phyloP scores from a whole-genome alignment of 192 early-diverging fungal species.

The Obelidium mucronatum region DNA sequence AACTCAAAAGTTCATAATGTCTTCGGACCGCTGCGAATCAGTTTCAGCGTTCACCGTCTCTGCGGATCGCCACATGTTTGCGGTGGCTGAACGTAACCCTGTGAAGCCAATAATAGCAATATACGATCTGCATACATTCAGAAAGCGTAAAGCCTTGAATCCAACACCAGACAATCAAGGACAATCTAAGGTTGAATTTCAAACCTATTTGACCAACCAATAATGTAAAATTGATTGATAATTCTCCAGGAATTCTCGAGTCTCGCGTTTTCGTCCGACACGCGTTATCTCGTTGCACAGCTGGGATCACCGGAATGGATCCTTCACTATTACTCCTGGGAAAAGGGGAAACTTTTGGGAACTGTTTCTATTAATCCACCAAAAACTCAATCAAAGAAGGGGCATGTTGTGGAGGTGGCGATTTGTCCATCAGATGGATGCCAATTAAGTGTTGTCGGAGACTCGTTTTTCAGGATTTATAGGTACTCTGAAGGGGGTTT shows the following conservation, averaged over 20 bases:
- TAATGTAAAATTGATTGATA: neutral
- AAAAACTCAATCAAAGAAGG: neutral
- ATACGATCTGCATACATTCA: slow-evolving; percentile 51
- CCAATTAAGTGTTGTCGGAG: slow-evolving; percentile 44
- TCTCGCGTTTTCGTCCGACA: slow-evolving; percentile 57
- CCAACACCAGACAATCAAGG: slow-evolving; percentile 23
- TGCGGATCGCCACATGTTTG: slow-evolving; percentile 56
- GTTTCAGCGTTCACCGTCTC: slow-evolving; percentile 54
- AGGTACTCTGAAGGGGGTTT: slow-evolving; percentile 55
- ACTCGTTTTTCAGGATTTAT: slow-evolving; percentile 43
- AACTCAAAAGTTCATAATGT: slow-evolving; percentile 53
- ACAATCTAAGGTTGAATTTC: slow-evolving; percentile 30
- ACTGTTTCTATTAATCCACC: slow-evolving; percentile 28
- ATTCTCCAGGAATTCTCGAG: slow-evolving; percentile 54
- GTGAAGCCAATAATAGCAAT: slow-evolving; percentile 47
- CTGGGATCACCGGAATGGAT: slow-evolving; percentile 56
- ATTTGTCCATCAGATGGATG: slow-evolving; percentile 58
- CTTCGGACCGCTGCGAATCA: slow-evolving; percentile 39
- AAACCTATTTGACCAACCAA: no score
- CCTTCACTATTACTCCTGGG: slow-evolving; percentile 62
- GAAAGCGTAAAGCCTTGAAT: slow-evolving; percentile 48
- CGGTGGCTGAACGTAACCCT: slow-evolving; percentile 49
- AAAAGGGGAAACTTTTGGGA: slow-evolving; percentile 57
- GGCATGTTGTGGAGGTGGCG: slow-evolving; percentile 35
- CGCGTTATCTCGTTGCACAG: slow-evolving; percentile 57